phyloP scores from a whole-genome alignment of 495 filamentous ascomycete genomes.

The Trichodelitschia bisporula region DNA sequence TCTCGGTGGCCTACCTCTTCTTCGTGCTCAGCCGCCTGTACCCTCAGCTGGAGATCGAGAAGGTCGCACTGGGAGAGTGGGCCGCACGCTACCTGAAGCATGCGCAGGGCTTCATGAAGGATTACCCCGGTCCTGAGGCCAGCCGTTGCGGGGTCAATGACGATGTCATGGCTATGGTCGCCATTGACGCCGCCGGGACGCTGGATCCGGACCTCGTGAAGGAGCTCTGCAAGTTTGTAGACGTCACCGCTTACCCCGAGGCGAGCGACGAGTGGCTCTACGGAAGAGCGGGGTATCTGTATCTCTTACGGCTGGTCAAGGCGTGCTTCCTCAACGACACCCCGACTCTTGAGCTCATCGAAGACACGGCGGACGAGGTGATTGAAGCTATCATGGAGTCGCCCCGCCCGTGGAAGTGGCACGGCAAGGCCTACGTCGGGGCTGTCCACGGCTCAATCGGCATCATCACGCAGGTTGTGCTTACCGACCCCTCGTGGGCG shows the following conservation, averaged over 20 bases:
- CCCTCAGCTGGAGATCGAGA: conserved; percentile 21
- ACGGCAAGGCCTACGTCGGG: conserved; percentile 31
- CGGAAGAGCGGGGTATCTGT: conserved; percentile 34
- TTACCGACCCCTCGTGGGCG: conserved; percentile 21
- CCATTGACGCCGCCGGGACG: conserved; percentile 23
- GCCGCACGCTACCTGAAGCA: conserved; percentile 18
- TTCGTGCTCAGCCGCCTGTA: conserved; percentile 22
- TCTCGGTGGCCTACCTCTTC: conserved; percentile 33
- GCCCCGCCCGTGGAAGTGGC: conserved; percentile 30
- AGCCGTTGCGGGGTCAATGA: conserved; percentile 27
- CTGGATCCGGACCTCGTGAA: conserved; percentile 19
- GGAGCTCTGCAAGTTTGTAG: conserved; percentile 19
- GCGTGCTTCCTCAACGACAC: conserved; percentile 15
- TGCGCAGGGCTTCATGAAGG: conserved; percentile 20
- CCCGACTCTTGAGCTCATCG: conserved; percentile 13
- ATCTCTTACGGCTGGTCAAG: conserved; percentile 26
- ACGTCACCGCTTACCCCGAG: conserved; percentile 14
- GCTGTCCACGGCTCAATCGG: conserved; percentile 36
- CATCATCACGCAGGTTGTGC: conserved; percentile 35
- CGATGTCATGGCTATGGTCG: conserved; percentile 27
- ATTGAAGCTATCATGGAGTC: conserved; percentile 18
- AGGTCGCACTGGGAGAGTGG: conserved; percentile 21
- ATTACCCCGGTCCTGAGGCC: conserved; percentile 16
- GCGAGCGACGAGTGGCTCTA: conserved; percentile 29
- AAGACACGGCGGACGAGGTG: conserved; percentile 18